phyloP scores from a whole-genome alignment of 768 basidiomycete genomes.

The Pleurotus giganteus region DNA sequence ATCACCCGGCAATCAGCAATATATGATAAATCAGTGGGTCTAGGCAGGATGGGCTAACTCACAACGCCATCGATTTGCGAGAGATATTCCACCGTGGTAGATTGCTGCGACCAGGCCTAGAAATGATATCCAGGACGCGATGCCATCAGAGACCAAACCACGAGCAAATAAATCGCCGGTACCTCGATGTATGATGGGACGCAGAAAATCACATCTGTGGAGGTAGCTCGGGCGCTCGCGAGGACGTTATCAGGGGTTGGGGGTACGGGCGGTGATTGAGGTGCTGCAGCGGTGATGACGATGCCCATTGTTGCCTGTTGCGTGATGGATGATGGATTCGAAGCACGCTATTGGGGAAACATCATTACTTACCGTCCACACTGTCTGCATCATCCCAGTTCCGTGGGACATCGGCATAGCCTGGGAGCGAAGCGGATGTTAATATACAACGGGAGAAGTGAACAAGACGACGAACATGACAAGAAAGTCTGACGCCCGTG shows the following conservation, averaged over 20 bases:
- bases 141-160: background rate
- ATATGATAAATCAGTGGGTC: too few species aligned
- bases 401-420: constrained; percentile 27
- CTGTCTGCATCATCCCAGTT: constrained; percentile 19
- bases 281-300: constrained; percentile 21
- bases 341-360: background rate
- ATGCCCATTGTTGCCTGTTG: constrained; percentile 21
- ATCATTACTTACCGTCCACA: constrained; percentile 20
- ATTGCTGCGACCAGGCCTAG: constrained; percentile 27
- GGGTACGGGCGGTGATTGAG: constrained; percentile 19
- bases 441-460: background rate
- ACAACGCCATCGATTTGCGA: constrained; percentile 5
- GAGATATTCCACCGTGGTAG: constrained; percentile 18
- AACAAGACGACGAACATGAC: background rate
- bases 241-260: constrained; percentile 24
- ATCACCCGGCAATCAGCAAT: background rate
- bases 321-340: background rate
- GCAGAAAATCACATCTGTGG: constrained; percentile 22
- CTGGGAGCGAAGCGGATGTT: constrained; percentile 17
- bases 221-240: constrained; percentile 16
- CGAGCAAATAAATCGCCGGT: background rate
- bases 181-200: constrained; percentile 30
- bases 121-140: background rate
- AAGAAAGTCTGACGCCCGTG: constrained; percentile 8
- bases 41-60: background rate